Conservation (phyloP, 2,329 filamentous ascomycete genomes). For the Cadophora luteo-olivacea region DNA sequence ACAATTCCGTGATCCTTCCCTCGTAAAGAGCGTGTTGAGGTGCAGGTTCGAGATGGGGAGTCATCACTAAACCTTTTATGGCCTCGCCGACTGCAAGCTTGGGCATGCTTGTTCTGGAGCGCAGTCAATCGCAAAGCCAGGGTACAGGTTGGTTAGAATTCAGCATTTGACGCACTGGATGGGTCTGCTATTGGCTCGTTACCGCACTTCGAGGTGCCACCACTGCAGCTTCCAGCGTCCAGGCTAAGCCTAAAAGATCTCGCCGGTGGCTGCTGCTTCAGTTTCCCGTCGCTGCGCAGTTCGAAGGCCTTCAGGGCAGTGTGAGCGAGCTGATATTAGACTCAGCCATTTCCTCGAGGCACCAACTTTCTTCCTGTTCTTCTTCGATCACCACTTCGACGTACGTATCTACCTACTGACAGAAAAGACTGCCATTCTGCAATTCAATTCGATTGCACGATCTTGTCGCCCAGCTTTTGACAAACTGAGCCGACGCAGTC, state of each 20-base stretch:
- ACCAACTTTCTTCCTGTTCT: slow-evolving; percentile 11
- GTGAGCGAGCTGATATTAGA: slow-evolving; percentile 7
- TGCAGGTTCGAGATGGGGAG: background rate
- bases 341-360: slow-evolving; percentile 23
- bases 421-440: background rate
- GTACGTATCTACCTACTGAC: background rate
- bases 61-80: slow-evolving; percentile 2
- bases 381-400: background rate
- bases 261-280: slow-evolving; percentile 3
- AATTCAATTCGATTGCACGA: slow-evolving; percentile 6
- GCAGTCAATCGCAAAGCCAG: background rate
- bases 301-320: background rate
- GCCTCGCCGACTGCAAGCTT: slow-evolving; percentile 4
- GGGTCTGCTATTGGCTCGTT: background rate
- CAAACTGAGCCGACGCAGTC: slow-evolving; percentile 19
- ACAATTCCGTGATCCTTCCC: background rate
- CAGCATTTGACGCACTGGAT: background rate
- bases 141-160: background rate
- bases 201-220: background rate
- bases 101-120: slow-evolving; percentile 2
- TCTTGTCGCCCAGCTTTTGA: slow-evolving; percentile 22
- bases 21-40: background rate
- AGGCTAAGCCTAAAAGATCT: slow-evolving; percentile 10
- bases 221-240: background rate
- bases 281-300: background rate